A percentile compares a stretch with the other conserved stretches of the same genome.
phyloP scores from a whole-genome alignment of 2,329 filamentous ascomycete species.

The Camillea tinctor region DNA sequence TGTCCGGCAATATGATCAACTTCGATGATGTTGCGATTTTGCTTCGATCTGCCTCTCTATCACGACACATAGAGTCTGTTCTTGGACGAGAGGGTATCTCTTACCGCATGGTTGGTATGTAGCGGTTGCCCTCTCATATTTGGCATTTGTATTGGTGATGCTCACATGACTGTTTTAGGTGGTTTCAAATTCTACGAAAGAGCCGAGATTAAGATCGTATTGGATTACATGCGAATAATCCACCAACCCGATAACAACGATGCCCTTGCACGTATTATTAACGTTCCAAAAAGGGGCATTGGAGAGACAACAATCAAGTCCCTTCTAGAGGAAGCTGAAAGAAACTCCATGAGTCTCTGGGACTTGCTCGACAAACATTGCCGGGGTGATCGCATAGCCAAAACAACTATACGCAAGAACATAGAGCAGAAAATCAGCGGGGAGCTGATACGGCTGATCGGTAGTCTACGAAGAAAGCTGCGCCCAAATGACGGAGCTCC shows the following conservation, averaged over 20 bases:
- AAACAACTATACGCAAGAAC: slow-evolving; percentile 48
- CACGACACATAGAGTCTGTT: slow-evolving; percentile 79
- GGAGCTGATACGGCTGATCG: slow-evolving; percentile 45
- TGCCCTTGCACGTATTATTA: slow-evolving; percentile 78
- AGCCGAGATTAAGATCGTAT: slow-evolving; percentile 78
- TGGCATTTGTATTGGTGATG: neutral
- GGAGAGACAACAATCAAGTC: slow-evolving; percentile 75
- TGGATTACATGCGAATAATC: slow-evolving; percentile 87
- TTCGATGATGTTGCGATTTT: slow-evolving; percentile 82
- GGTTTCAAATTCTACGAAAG: slow-evolving; percentile 91
- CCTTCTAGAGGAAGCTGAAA: slow-evolving; percentile 75
- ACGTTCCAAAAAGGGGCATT: slow-evolving; percentile 76
- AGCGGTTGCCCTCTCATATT: neutral
- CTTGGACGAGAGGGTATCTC: slow-evolving; percentile 78
- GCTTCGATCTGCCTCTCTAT: slow-evolving; percentile 79
- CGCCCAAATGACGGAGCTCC: slow-evolving; percentile 29
- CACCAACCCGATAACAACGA: slow-evolving; percentile 86
- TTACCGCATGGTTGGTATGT: slow-evolving; percentile 82
- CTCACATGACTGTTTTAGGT: slow-evolving; percentile 35
- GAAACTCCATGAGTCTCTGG: slow-evolving; percentile 71
- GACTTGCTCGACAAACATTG: slow-evolving; percentile 60
- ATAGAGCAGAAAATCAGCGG: slow-evolving; percentile 54
- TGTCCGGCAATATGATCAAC: slow-evolving; percentile 72
- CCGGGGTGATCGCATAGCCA: slow-evolving; percentile 46
- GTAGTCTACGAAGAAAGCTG: slow-evolving; percentile 36